phyloP scores from a whole-genome alignment of 78 protist species.

The Dictyostelium purpureum region DNA sequence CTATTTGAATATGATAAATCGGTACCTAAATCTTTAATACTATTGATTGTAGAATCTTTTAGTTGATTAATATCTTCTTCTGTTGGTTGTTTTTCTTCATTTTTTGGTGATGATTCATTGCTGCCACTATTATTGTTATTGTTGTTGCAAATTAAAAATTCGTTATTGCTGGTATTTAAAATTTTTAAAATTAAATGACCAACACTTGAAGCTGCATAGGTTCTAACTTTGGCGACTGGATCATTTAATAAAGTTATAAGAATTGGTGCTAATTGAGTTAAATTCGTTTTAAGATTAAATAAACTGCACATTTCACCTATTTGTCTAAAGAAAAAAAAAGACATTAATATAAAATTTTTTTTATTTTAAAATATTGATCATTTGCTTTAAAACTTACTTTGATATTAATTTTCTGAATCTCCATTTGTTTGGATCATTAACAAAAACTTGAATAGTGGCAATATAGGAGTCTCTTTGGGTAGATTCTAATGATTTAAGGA shows the following conservation, averaged over 20 bases:
- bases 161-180: not conserved
- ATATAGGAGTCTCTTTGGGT: slow-evolving; percentile 43
- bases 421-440: slow-evolving; percentile 78
- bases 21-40: slow-evolving; percentile 39
- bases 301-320: slow-evolving; percentile 40
- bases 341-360: not conserved
- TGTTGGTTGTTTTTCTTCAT: not conserved
- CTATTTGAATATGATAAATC: slow-evolving; percentile 53
- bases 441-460: not conserved
- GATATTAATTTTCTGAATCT: slow-evolving; percentile 78
- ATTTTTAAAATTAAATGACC: slow-evolving; percentile 45
- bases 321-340: slow-evolving; percentile 20
- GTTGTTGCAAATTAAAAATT: not conserved
- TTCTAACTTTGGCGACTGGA: slow-evolving; percentile 54
- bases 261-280: slow-evolving; percentile 42
- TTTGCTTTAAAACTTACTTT: slow-evolving; percentile 14
- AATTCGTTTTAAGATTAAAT: slow-evolving; percentile 33
- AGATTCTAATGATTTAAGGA: slow-evolving; percentile 27
- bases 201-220: slow-evolving; percentile 64
- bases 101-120: not conserved
- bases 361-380: not conserved
- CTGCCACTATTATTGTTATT: not conserved
- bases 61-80: slow-evolving; percentile 5
- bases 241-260: slow-evolving; percentile 39
- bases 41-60: not conserved